These are phyloP conservation scores for Striga asiatica DNA, from an alignment of 257 asterid genomes.

Conservation along the genomic window DNA sequence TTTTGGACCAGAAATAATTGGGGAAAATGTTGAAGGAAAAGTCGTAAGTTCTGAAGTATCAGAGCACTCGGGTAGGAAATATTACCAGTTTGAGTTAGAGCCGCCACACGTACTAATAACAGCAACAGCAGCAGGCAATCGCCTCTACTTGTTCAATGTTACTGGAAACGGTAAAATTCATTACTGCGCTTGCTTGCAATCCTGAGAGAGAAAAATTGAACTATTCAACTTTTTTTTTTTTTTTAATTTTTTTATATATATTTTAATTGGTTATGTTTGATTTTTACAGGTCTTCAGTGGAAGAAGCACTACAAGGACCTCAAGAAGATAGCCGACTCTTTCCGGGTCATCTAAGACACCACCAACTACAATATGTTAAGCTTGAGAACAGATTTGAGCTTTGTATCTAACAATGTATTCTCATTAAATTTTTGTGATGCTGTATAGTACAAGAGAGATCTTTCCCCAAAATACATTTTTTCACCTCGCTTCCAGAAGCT, in stretches of 20 bases:
- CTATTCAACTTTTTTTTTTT: neutral
- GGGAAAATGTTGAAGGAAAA: conserved; percentile 90
- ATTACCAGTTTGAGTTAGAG: conserved; percentile 87
- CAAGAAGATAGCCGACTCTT: conserved; percentile 74
- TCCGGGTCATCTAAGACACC: conserved; percentile 62
- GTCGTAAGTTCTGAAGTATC: conserved; percentile 54
- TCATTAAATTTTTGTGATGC: neutral
- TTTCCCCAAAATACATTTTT: neutral
- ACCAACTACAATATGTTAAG: neutral
- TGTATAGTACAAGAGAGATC: conserved; percentile 8
- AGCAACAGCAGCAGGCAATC: conserved; percentile 97
- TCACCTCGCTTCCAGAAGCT: neutral
- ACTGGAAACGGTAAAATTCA: conserved; percentile 60
- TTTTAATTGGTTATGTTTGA: too few relatives aligned
- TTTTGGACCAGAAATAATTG: conserved; percentile 93
- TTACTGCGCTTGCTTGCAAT: neutral
- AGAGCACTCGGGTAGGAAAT: conserved; percentile 62
- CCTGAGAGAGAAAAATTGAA: neutral
- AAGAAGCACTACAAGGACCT: conserved; percentile 81
- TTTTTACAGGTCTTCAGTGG: conserved; percentile 99
- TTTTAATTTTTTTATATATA: conserved; percentile 19
- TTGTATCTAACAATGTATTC: neutral
- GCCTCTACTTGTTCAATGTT: conserved; percentile 74
- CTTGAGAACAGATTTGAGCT: neutral
- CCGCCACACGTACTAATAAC: conserved; percentile 85